Percentiles rank a stretch among this genome's conserved stretches.
Evolutionary conservation across 2,329 filamentous ascomycete species (phyloP).

Genomic region (Blastomyces gilchristii): DNA sequence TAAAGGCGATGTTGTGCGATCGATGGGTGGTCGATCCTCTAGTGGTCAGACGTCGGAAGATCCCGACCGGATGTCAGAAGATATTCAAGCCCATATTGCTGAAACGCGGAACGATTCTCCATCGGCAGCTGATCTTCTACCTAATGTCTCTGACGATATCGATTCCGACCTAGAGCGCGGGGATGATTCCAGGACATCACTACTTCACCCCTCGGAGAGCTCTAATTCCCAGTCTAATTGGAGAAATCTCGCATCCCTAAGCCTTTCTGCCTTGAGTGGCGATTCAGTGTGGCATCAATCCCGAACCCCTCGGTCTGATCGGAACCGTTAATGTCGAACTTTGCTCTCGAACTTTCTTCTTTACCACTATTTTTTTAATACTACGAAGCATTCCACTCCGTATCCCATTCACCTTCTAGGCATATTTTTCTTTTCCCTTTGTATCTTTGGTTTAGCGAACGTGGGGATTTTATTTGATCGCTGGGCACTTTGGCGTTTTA

Average conservation of each 20-base stretch:
- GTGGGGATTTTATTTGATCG: background rate
- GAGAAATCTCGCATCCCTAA: slow-evolving; percentile 36
- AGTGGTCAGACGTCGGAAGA: slow-evolving; percentile 14
- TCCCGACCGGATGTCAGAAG: slow-evolving; percentile 35
- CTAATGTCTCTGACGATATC: slow-evolving; percentile 26
- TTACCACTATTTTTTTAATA: slow-evolving; percentile 12
- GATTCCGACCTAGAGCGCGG: slow-evolving; percentile 37
- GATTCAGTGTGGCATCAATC: slow-evolving; percentile 38
- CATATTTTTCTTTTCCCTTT: slow-evolving; percentile 5
- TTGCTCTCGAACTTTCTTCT: slow-evolving; percentile 13
- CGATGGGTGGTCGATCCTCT: slow-evolving; percentile 28
- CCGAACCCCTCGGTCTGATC: slow-evolving; percentile 24
- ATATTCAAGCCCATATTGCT: slow-evolving; percentile 37
- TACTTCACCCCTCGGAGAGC: slow-evolving; percentile 21
- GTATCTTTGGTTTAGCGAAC: slow-evolving; percentile 6
- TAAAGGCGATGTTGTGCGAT: slow-evolving; percentile 83
- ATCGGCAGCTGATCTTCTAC: slow-evolving; percentile 42
- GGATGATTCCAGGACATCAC: slow-evolving; percentile 24
- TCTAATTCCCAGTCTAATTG: slow-evolving; percentile 30
- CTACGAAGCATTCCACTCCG: slow-evolving; percentile 6
- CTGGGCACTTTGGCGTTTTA: background rate
- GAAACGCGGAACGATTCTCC: slow-evolving; percentile 40
- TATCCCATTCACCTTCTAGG: slow-evolving; percentile 4
- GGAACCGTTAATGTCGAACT: slow-evolving; percentile 25
- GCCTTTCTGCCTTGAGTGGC: slow-evolving; percentile 37